These are phyloP conservation scores for Tricholoma furcatifolium DNA, from an alignment of 768 basidiomycete species.

Conservation along the genomic window DNA sequence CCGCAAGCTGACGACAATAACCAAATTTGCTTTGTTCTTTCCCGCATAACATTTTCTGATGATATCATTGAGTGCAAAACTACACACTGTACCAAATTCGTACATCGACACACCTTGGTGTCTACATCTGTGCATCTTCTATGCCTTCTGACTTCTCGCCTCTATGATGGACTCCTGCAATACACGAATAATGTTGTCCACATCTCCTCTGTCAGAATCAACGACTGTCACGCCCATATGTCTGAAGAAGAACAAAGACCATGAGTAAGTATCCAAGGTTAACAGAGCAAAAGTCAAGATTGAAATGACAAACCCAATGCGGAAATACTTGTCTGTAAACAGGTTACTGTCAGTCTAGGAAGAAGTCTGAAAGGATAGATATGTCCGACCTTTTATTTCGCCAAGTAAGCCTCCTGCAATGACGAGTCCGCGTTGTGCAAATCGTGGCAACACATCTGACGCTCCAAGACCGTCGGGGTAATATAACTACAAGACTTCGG, in stretches of 20 bases:
- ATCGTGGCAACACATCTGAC: constrained; percentile 71
- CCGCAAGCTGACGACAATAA: not conserved
- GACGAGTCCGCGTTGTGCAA: constrained; percentile 70
- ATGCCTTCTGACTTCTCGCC: constrained; percentile 30
- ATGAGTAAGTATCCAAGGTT: not conserved
- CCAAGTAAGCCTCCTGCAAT: constrained; percentile 89
- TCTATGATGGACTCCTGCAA: constrained; percentile 58
- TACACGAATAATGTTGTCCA: constrained; percentile 68
- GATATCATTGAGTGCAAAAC: not conserved
- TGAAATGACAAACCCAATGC: constrained; percentile 63
- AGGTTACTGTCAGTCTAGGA: not conserved
- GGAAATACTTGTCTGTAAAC: constrained; percentile 79
- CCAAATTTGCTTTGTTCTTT: not conserved
- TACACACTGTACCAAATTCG: not conserved
- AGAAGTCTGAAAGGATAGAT: not conserved
- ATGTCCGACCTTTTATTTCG: constrained; percentile 68
- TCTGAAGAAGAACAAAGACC: constrained; percentile 31
- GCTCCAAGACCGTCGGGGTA: constrained; percentile 81
- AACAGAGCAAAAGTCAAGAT: not conserved
- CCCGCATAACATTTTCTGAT: not conserved
- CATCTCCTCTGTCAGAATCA: constrained; percentile 65
- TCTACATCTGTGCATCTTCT: constrained; percentile 2
- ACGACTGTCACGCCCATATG: constrained; percentile 93
- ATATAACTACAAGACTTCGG: constrained; percentile 51
- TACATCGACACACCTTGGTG: not conserved